Evolutionary conservation across 1,139 yeast genomes (phyloP).

Genomic region (Yamadazyma diddensiae): DNA sequence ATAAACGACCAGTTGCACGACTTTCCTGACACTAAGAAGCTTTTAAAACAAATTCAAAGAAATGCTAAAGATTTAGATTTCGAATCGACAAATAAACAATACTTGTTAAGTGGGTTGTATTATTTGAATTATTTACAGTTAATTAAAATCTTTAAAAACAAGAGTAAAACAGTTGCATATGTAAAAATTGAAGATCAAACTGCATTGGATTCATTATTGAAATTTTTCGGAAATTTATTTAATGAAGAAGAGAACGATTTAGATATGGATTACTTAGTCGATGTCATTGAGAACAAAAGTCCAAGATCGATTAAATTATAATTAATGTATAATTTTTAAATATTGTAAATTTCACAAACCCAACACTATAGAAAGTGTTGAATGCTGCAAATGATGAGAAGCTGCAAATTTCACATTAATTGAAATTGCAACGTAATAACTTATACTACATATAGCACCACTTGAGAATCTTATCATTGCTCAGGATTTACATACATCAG

Average conservation of each 20-base stretch:
- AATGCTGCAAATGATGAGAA: too few species aligned
- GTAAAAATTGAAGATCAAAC: constrained; percentile 29
- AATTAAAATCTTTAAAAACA: constrained; percentile 40
- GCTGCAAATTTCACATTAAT: too few species aligned
- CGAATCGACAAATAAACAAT: constrained; percentile 44
- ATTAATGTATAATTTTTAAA: too few species aligned
- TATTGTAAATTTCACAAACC: not conserved
- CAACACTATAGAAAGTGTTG: too few species aligned
- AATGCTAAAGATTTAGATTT: constrained; percentile 17
- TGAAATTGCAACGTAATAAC: too few species aligned
- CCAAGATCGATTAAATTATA: constrained; percentile 9
- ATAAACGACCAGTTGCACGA: constrained; percentile 25
- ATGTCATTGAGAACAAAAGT: constrained; percentile 33
- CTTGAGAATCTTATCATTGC: too few species aligned
- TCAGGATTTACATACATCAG: too few species aligned
- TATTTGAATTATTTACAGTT: constrained; percentile 37
- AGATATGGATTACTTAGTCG: constrained; percentile 34
- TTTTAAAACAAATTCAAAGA: constrained; percentile 31
- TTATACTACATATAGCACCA: too few species aligned
- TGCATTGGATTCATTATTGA: constrained; percentile 29
- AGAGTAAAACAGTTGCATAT: constrained; percentile 42
- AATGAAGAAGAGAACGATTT: constrained; percentile 14
- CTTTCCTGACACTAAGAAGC: constrained; percentile 40
- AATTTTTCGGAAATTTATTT: constrained; percentile 27
- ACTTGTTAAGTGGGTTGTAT: constrained; percentile 40